Conservation (phyloP, 495 filamentous ascomycete species). For the Melanomma pulvis-pyrius region DNA sequence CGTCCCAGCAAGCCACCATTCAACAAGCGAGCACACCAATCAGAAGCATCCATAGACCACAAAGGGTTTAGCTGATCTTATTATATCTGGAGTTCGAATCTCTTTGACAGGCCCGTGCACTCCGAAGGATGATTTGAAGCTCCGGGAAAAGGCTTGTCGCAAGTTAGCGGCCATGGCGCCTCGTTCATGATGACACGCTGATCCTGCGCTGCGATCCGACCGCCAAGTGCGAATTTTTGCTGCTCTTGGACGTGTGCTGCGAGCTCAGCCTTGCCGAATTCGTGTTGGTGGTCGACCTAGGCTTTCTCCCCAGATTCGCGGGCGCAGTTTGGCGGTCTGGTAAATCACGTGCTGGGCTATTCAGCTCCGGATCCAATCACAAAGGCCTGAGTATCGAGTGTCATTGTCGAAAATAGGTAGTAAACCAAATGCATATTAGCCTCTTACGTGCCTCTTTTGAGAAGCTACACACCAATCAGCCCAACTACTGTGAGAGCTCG, state of each 20-base stretch:
- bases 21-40: conserved; percentile 30
- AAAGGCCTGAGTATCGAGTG: too few species aligned
- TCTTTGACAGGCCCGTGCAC: neutral
- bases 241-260: neutral
- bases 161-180: neutral
- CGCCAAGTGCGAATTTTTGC: neutral
- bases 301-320: too few species aligned
- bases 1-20: conserved; percentile 5
- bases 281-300: too few species aligned
- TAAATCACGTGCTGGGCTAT: too few species aligned
- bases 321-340: too few species aligned
- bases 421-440: too few species aligned
- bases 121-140: neutral
- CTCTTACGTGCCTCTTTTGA: too few species aligned
- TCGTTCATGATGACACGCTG: neutral
- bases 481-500: too few species aligned
- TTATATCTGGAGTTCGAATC: neutral
- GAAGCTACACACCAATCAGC: too few species aligned
- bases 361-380: too few species aligned
- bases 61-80: conserved; percentile 22
- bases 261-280: too few species aligned
- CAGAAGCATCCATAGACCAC: neutral
- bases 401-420: too few species aligned
- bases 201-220: neutral
- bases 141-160: neutral